These are phyloP conservation scores for Aaosphaeria pasadenensis DNA, from an alignment of 2,329 filamentous ascomycete genomes.

Conservation along the genomic window DNA sequence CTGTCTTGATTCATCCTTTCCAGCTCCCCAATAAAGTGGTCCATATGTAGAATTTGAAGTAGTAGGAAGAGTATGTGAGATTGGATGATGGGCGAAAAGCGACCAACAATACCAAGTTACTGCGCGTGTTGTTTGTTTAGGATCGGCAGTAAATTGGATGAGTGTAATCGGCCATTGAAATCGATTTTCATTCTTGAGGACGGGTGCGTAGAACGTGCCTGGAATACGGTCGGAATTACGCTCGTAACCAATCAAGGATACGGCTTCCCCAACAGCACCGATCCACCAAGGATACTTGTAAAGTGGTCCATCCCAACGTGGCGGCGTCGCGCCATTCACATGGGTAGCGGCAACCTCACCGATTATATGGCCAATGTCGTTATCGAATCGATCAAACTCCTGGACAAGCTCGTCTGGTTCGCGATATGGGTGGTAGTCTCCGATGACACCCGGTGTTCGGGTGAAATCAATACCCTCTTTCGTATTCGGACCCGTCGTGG, in stretches of 20 bases:
- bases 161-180: constrained; percentile 38
- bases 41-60: constrained; percentile 35
- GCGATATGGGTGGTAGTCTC: constrained; percentile 39
- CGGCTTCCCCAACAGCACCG: constrained; percentile 61
- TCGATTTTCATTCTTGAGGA: constrained; percentile 33
- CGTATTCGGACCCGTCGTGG: constrained; percentile 8
- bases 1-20: constrained; percentile 33
- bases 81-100: constrained; percentile 43
- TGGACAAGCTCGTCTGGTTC: constrained; percentile 22
- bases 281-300: constrained; percentile 42
- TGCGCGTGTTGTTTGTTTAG: constrained; percentile 30
- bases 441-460: constrained; percentile 28
- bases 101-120: constrained; percentile 39
- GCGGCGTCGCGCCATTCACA: background rate
- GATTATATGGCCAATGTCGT: background rate
- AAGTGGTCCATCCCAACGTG: constrained; percentile 10
- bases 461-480: constrained; percentile 20
- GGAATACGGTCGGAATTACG: constrained; percentile 60
- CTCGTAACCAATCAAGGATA: constrained; percentile 65
- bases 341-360: constrained; percentile 5
- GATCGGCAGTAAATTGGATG: constrained; percentile 41
- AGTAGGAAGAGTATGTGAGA: constrained; percentile 45
- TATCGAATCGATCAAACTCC: constrained; percentile 8
- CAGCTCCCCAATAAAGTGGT: constrained; percentile 47
- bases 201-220: constrained; percentile 48